These are phyloP conservation scores for Lanmaoa rubissima DNA, from an alignment of 768 basidiomycete species.

Conservation along the genomic window DNA sequence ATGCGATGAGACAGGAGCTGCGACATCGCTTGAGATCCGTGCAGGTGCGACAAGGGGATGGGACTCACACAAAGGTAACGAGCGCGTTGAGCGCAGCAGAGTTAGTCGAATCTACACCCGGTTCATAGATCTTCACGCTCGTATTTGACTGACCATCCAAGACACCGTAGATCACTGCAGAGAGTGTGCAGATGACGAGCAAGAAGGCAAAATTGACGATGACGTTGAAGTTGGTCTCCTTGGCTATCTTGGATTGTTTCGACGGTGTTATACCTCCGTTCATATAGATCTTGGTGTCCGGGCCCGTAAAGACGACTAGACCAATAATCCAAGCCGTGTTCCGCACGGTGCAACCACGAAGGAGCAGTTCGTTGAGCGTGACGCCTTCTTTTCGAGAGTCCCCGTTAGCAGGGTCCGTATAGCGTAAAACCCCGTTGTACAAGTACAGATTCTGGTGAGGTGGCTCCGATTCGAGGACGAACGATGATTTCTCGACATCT, in stretches of 20 bases:
- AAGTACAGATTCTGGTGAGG: constrained; percentile 92
- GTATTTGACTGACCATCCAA: constrained; percentile 58
- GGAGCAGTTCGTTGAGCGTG: constrained; percentile 88
- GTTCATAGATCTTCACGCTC: constrained; percentile 73
- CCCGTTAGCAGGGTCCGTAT: constrained; percentile 50
- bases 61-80: constrained; percentile 85
- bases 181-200: constrained; percentile 68
- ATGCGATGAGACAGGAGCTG: constrained; percentile 90
- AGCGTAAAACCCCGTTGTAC: constrained; percentile 84
- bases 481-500: constrained; percentile 83
- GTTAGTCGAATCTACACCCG: constrained; percentile 56
- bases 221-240: constrained; percentile 98
- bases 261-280: constrained; percentile 93
- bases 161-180: constrained; percentile 75
- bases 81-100: constrained; percentile 70
- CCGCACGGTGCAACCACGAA: constrained; percentile 86
- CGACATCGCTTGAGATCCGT: constrained; percentile 4
- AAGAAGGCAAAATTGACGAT: constrained; percentile 88
- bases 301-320: constrained; percentile 90
- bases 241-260: constrained; percentile 97
- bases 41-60: neutral
- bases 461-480: constrained; percentile 89
- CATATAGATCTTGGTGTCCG: constrained; percentile 89
- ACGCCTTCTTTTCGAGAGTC: constrained; percentile 66
- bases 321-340: constrained; percentile 94